These are phyloP conservation scores for Leccinum proliferum DNA, from an alignment of 1,284 basidiomycete species.

Conservation along the genomic window DNA sequence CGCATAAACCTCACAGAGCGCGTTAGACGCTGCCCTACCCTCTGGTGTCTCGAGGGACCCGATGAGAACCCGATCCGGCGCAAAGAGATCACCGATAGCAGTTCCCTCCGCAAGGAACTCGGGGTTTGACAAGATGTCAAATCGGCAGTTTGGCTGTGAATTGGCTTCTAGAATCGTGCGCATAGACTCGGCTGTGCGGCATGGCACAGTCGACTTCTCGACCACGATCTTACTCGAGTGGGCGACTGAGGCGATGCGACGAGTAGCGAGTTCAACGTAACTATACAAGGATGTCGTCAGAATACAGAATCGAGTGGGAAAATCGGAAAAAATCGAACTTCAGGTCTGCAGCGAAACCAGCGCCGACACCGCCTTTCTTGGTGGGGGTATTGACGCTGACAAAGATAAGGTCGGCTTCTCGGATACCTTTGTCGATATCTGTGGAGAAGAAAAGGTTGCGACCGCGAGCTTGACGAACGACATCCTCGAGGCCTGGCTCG, in stretches of 20 bases:
- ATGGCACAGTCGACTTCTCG: slow-evolving; percentile 99
- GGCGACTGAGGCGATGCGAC: slow-evolving; percentile 91
- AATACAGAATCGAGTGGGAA: not conserved
- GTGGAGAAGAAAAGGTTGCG: slow-evolving; percentile 98
- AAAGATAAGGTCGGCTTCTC: slow-evolving; percentile 89
- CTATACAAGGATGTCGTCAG: slow-evolving; percentile 36
- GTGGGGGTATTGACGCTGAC: slow-evolving; percentile 97
- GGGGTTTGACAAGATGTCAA: slow-evolving; percentile 99
- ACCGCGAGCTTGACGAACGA: slow-evolving; percentile 85
- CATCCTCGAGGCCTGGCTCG: slow-evolving; percentile 94
- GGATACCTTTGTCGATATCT: slow-evolving; percentile 90
- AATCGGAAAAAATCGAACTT: slow-evolving; percentile 54
- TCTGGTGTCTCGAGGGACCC: slow-evolving; percentile 89
- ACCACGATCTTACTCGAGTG: slow-evolving; percentile 96
- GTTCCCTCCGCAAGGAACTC: slow-evolving; percentile 99
- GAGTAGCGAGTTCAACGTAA: slow-evolving; percentile 95
- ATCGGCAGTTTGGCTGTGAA: slow-evolving; percentile 85
- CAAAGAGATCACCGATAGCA: slow-evolving; percentile 85
- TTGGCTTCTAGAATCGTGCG: slow-evolving; percentile 98
- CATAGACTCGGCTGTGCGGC: slow-evolving; percentile 98
- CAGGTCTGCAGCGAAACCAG: slow-evolving; percentile 96
- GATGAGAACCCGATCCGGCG: slow-evolving; percentile 94
- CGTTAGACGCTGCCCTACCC: slow-evolving; percentile 76
- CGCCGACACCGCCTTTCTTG: slow-evolving; percentile 96
- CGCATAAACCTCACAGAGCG: slow-evolving; percentile 80